Evolutionary conservation across 2,329 filamentous ascomycete species (phyloP).

Genomic region (Hypomyces perniciosus): DNA sequence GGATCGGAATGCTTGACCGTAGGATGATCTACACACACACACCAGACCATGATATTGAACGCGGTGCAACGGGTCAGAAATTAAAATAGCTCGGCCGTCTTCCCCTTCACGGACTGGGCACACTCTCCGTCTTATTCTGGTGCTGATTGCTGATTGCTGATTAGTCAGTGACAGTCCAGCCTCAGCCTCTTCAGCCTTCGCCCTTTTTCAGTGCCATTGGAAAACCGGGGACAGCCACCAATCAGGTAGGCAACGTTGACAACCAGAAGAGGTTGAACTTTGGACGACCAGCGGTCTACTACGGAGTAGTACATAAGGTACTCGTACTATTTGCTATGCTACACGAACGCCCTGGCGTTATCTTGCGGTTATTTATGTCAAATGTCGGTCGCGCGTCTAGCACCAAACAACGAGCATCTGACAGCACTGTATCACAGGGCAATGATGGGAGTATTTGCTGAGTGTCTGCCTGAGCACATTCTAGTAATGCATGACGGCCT

Average conservation of each 20-base stretch:
- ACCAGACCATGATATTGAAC: no score
- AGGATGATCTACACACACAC: no score
- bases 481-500: not conserved
- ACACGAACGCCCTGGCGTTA: slow-evolving; percentile 7
- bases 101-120: no score
- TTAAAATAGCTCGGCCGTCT: no score
- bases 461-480: no score
- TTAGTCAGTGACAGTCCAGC: not conserved
- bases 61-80: no score
- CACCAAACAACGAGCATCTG: no score
- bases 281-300: slow-evolving; percentile 3
- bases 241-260: slow-evolving; percentile 4
- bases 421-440: no score
- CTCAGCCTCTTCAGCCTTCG: slow-evolving; percentile 5
- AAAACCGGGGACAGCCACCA: not conserved
- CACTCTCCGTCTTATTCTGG: no score
- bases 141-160: not conserved
- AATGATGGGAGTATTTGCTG: no score
- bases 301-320: no score
- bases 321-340: not conserved
- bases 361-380: not conserved
- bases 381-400: no score
- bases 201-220: not conserved
- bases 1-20: slow-evolving; percentile 2
- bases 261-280: not conserved